phyloP scores from a whole-genome alignment of 345 rosid genomes.

The Chamaenerion angustifolium region DNA sequence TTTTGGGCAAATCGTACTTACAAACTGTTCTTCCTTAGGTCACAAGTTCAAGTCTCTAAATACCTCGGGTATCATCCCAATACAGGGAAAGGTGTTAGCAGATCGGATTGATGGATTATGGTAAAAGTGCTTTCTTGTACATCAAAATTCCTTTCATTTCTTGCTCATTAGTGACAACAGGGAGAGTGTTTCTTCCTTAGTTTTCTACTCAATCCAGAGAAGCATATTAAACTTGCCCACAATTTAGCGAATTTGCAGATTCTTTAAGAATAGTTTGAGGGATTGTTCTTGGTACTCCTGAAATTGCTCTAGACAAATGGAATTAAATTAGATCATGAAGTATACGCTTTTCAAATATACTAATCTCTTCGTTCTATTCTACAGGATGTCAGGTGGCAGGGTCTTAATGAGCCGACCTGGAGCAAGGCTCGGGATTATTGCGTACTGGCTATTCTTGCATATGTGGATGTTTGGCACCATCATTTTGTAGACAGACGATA shows the following conservation, averaged over 20 bases:
- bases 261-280: too few species aligned
- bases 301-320: background rate
- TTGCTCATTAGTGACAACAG: background rate
- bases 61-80: conserved; percentile 75
- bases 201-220: too few species aligned
- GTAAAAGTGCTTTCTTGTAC: conserved; percentile 20
- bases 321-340: too few species aligned
- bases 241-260: too few species aligned
- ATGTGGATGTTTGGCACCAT: conserved; percentile 68
- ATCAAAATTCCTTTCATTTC: background rate
- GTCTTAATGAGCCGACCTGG: conserved; percentile 65
- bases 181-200: background rate
- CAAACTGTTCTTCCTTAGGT: conserved; percentile 28
- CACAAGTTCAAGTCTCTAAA: conserved; percentile 76
- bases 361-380: conserved; percentile 8
- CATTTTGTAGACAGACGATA: background rate
- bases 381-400: conserved; percentile 76
- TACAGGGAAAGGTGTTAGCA: conserved; percentile 76
- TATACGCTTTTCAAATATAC: background rate
- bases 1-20: too few species aligned
- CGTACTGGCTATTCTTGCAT: conserved; percentile 67
- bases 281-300: background rate
- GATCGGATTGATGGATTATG: conserved; percentile 86
- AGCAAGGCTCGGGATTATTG: conserved; percentile 65
- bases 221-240: too few species aligned